phyloP scores from a whole-genome alignment of 202 grass and related monocot genomes.

The Elaeis oleifera region DNA sequence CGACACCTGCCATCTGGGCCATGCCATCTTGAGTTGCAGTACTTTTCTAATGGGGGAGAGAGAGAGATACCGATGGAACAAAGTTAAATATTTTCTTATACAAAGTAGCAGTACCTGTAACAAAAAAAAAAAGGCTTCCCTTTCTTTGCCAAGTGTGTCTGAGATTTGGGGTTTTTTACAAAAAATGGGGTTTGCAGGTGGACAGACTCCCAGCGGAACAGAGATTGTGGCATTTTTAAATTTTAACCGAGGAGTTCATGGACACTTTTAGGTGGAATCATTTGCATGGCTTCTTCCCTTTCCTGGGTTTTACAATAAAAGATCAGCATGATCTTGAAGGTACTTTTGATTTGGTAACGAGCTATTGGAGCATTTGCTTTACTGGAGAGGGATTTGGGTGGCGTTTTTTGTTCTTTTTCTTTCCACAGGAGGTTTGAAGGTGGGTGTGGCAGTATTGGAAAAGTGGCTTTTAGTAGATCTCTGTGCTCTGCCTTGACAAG shows the following conservation, averaged over 20 bases:
- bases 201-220: neutral
- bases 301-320: too few relatives aligned
- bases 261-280: too few relatives aligned
- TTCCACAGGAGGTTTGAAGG: neutral
- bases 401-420: neutral
- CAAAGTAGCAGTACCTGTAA: neutral
- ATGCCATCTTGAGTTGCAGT: conserved; percentile 42
- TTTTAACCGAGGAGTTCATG: too few relatives aligned
- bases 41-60: neutral
- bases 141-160: conserved; percentile 7
- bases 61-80: neutral
- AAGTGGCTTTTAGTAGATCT: conserved; percentile 16
- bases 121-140: neutral
- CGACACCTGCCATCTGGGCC: conserved; percentile 14
- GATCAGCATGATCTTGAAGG: too few relatives aligned
- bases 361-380: neutral
- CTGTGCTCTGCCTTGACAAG: conserved; percentile 41
- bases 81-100: conserved; percentile 14
- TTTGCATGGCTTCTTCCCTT: too few relatives aligned
- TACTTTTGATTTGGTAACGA: too few relatives aligned
- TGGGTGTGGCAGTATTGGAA: neutral
- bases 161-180: neutral
- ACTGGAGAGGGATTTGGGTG: neutral
- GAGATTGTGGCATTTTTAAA: neutral
- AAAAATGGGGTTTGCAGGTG: neutral